A percentile compares a stretch with the other conserved stretches of the same genome.
phyloP scores from a whole-genome alignment of 2,329 filamentous ascomycete species.

The Penicillium freii region DNA sequence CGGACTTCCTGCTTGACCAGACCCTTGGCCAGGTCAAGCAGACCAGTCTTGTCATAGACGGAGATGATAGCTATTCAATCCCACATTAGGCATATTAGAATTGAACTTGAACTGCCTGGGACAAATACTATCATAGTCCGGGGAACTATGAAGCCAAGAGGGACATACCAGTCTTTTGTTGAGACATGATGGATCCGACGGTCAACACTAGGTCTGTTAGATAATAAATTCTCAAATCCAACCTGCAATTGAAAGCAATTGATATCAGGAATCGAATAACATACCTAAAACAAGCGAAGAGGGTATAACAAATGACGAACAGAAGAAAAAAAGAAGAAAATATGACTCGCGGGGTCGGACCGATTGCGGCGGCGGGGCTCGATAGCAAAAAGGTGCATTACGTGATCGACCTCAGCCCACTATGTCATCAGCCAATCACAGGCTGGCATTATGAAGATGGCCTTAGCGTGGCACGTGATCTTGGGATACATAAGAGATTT shows the following conservation, averaged over 20 bases:
- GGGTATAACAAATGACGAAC: constrained; percentile 16
- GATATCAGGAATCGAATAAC: background rate
- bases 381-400: constrained; percentile 4
- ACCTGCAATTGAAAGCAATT: constrained; percentile 4
- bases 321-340: constrained; percentile 21
- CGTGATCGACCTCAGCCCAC: constrained; percentile 6
- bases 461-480: constrained; percentile 20
- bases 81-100: constrained; percentile 11
- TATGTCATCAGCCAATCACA: background rate
- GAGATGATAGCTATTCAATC: constrained; percentile 74
- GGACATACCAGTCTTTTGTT: constrained; percentile 42
- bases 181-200: constrained; percentile 37
- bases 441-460: background rate
- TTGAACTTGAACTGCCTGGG: constrained; percentile 17
- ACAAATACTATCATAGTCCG: constrained; percentile 18
- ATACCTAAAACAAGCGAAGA: constrained; percentile 22
- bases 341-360: constrained; percentile 28
- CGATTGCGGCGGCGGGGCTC: constrained; percentile 25
- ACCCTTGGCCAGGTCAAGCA: constrained; percentile 88
- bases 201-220: constrained; percentile 24
- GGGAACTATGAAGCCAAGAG: constrained; percentile 21
- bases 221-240: constrained; percentile 4
- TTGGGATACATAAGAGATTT: constrained; percentile 19
- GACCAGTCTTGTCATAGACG: constrained; percentile 97
- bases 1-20: constrained; percentile 85